A percentile compares a stretch with the other conserved stretches of the same genome.
Evolutionary conservation across 805 yeast genomes (phyloP).

Genomic region (Debaryomyces prosopidis): DNA sequence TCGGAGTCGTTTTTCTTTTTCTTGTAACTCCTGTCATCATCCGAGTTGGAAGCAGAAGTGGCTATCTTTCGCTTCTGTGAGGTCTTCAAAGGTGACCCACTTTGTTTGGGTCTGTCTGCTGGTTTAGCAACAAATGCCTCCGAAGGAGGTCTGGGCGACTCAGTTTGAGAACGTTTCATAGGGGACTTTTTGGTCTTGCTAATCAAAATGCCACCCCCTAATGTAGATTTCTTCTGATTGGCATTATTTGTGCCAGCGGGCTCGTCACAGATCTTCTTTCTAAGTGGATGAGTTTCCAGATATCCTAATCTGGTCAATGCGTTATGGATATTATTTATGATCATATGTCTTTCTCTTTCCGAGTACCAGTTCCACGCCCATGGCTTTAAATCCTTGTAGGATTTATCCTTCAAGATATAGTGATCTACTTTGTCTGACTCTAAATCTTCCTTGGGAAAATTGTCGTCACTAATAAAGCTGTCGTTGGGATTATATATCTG

Average conservation of each 20-base stretch:
- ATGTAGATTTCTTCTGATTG: conserved; percentile 7
- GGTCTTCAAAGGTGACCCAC: conserved; percentile 6
- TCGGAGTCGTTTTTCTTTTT: conserved; percentile 9
- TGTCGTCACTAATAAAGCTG: conserved; percentile 31
- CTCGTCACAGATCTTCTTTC: conserved; percentile 29
- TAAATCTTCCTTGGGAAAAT: conserved; percentile 18
- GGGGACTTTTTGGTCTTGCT: conserved; percentile 13
- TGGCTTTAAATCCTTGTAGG: conserved; percentile 40
- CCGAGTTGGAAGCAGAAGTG: conserved; percentile 12
- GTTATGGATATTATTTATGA: conserved; percentile 33
- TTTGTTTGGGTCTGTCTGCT: background rate
- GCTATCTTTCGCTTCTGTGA: conserved; percentile 7
- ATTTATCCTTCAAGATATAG: conserved; percentile 39
- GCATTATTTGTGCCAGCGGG: conserved; percentile 2
- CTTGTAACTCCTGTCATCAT: conserved; percentile 11
- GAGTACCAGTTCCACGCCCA: conserved; percentile 36
- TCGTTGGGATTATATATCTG: conserved; percentile 34
- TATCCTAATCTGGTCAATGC: conserved; percentile 44
- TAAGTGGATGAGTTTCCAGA: conserved; percentile 43
- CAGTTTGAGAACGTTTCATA: conserved; percentile 16
- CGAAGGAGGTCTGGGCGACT: conserved; percentile 10
- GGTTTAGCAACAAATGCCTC: background rate
- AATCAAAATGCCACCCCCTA: conserved; percentile 23
- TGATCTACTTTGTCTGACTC: conserved; percentile 9
- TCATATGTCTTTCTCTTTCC: conserved; percentile 28